Evolutionary conservation across 2,329 filamentous ascomycete genomes (phyloP).

Genomic region (Zymoseptoria ardabiliae): DNA sequence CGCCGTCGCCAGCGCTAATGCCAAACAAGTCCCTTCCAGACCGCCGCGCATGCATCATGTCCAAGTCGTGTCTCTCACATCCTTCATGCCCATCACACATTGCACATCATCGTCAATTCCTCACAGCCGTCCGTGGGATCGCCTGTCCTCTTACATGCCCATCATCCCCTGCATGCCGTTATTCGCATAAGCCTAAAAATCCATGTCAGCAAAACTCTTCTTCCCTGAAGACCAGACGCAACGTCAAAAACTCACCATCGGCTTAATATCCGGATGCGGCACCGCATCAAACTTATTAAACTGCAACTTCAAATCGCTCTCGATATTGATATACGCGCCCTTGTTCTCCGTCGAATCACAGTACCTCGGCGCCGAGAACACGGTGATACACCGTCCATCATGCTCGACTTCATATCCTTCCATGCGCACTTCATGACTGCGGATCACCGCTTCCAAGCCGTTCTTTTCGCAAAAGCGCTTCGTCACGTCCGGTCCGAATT

Average conservation of each 20-base stretch:
- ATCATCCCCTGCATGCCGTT: conserved; percentile 72
- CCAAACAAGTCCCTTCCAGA: too few species aligned
- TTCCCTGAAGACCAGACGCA: too few species aligned
- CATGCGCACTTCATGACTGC: conserved; percentile 97
- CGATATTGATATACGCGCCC: conserved; percentile 96
- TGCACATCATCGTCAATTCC: too few species aligned
- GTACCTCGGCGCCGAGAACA: conserved; percentile 96
- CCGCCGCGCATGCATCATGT: too few species aligned
- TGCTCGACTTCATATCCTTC: conserved; percentile 99
- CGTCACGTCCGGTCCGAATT: conserved; percentile 94
- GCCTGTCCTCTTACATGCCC: conserved; percentile 33
- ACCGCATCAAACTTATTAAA: conserved; percentile 95
- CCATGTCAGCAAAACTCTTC: neutral
- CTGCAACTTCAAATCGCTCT: conserved; percentile 80
- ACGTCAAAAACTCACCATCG: too few species aligned
- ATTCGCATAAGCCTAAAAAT: conserved; percentile 66
- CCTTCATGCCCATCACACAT: too few species aligned
- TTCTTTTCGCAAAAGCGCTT: conserved; percentile 96
- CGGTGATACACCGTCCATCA: conserved; percentile 89
- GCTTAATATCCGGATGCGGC: conserved; percentile 88
- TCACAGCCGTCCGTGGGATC: too few species aligned
- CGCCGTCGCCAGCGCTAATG: too few species aligned
- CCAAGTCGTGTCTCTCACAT: too few species aligned
- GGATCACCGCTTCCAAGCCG: conserved; percentile 86
- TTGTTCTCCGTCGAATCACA: conserved; percentile 98